Conservation (phyloP, 2,329 filamentous ascomycete species). For the Pyricularia sp. region DNA sequence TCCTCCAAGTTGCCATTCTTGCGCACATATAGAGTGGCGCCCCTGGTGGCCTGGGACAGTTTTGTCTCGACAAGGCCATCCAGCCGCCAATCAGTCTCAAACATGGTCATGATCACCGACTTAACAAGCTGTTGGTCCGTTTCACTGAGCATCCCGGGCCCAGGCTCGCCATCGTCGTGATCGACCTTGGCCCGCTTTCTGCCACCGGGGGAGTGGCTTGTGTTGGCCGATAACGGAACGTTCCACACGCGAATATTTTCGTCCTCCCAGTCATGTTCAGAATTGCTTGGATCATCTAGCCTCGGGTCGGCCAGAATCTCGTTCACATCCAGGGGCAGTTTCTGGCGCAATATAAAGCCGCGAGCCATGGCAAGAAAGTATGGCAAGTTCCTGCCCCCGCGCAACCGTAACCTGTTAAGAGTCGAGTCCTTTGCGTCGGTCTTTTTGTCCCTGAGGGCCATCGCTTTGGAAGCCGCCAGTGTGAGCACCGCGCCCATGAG, state of each 20-base stretch:
- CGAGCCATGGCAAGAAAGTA: slow-evolving; percentile 76
- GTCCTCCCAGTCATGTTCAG: slow-evolving; percentile 51
- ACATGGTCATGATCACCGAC: slow-evolving; percentile 64
- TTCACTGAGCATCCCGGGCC: not conserved
- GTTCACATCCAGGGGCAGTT: slow-evolving; percentile 60
- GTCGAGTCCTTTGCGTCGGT: not conserved
- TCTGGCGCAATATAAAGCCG: slow-evolving; percentile 77
- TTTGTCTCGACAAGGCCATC: slow-evolving; percentile 60
- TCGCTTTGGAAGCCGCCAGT: slow-evolving; percentile 54
- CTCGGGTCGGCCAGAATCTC: slow-evolving; percentile 51
- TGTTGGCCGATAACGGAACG: slow-evolving; percentile 27
- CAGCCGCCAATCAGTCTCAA: slow-evolving; percentile 64
- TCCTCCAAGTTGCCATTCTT: slow-evolving; percentile 53
- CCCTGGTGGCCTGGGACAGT: slow-evolving; percentile 56
- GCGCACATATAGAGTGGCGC: slow-evolving; percentile 61
- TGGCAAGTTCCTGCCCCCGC: slow-evolving; percentile 71
- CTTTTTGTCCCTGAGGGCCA: slow-evolving; percentile 8
- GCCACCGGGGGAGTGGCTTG: slow-evolving; percentile 46
- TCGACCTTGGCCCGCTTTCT: slow-evolving; percentile 20
- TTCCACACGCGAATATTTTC: slow-evolving; percentile 77
- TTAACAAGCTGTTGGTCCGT: slow-evolving; percentile 11
- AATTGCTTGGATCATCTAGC: slow-evolving; percentile 13
- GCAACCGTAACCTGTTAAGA: slow-evolving; percentile 44
- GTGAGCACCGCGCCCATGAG: slow-evolving; percentile 79
- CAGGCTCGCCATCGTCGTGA: not conserved